phyloP scores from a whole-genome alignment of 352 stramenopile genomes.

The Globisporangium uncinulatum region DNA sequence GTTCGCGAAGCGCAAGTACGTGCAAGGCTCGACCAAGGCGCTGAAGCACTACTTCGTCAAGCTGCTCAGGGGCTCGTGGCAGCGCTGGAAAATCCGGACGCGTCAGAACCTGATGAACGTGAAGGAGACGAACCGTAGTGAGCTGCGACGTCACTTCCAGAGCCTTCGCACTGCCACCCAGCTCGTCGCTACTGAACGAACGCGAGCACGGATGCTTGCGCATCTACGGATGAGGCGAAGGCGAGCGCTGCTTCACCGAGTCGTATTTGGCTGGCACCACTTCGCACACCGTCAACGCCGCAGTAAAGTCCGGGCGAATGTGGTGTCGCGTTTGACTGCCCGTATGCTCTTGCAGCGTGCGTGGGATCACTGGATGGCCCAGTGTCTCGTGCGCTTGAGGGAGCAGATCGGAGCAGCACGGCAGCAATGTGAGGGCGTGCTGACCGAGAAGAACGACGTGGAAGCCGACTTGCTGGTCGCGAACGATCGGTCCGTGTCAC shows the following conservation, averaged over 20 bases:
- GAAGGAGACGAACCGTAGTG: constrained; percentile 39
- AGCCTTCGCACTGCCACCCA: constrained; percentile 33
- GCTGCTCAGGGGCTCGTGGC: constrained; percentile 50
- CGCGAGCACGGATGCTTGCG: constrained; percentile 16
- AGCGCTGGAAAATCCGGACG: constrained; percentile 36
- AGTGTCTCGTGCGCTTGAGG: constrained; percentile 16
- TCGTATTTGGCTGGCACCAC: constrained; percentile 18
- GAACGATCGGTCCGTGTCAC: constrained; percentile 28
- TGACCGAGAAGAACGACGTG: constrained; percentile 34
- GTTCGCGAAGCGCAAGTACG: constrained; percentile 52
- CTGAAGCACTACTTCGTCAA: constrained; percentile 76
- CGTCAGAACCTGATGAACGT: constrained; percentile 30
- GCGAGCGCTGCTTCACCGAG: constrained; percentile 14
- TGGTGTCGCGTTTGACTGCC: constrained; percentile 17
- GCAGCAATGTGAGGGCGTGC: constrained; percentile 9
- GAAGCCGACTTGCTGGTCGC: constrained; percentile 38
- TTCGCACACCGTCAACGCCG: constrained; percentile 15
- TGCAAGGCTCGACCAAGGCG: constrained; percentile 63
- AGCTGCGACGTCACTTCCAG: constrained; percentile 46
- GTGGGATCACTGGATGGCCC: constrained; percentile 41
- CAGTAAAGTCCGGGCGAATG: constrained; percentile 12
- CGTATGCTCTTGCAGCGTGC: constrained; percentile 13
- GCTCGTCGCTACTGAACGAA: constrained; percentile 18
- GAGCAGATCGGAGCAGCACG: constrained; percentile 13
- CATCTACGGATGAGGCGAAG: constrained; percentile 25